These are phyloP conservation scores for Citrus trifoliata DNA, from an alignment of 345 rosid species.

Conservation along the genomic window DNA sequence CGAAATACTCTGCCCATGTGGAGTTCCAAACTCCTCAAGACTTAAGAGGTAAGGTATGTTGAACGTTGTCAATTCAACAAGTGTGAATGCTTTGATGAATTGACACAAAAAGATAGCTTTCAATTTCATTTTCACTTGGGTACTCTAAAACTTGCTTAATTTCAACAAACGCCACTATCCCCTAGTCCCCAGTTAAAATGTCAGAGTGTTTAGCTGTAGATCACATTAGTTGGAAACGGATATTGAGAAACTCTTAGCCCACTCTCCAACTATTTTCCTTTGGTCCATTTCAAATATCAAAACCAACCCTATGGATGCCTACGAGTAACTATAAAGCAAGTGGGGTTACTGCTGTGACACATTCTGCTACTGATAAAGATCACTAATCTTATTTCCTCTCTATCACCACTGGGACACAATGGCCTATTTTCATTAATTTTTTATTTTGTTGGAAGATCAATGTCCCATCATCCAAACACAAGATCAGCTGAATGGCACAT, in stretches of 20 bases:
- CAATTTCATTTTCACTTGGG: slow-evolving; percentile 1
- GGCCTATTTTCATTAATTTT: background rate
- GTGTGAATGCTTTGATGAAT: slow-evolving; percentile 3
- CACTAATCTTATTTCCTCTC: background rate
- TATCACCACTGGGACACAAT: background rate
- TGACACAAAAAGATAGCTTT: slow-evolving; percentile 8
- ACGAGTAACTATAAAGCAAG: background rate
- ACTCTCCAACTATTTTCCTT: background rate
- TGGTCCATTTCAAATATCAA: background rate
- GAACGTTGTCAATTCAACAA: background rate
- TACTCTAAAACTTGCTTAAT: slow-evolving; percentile 2
- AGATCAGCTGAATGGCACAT: slow-evolving; percentile 11
- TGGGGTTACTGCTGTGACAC: background rate
- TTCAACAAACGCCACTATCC: background rate
- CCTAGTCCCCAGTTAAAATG: background rate
- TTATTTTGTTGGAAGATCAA: background rate
- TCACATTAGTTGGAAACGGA: too few species aligned
- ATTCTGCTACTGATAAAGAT: background rate
- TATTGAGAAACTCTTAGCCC: too few species aligned
- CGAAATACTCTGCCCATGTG: background rate
- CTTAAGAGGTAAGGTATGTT: background rate
- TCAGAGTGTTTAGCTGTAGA: too few species aligned
- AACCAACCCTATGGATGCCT: background rate
- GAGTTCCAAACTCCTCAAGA: background rate
- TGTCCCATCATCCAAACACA: background rate